These are phyloP conservation scores for Phalaenopsis aphrodite DNA, from an alignment of 106 monocot species.

Conservation along the genomic window DNA sequence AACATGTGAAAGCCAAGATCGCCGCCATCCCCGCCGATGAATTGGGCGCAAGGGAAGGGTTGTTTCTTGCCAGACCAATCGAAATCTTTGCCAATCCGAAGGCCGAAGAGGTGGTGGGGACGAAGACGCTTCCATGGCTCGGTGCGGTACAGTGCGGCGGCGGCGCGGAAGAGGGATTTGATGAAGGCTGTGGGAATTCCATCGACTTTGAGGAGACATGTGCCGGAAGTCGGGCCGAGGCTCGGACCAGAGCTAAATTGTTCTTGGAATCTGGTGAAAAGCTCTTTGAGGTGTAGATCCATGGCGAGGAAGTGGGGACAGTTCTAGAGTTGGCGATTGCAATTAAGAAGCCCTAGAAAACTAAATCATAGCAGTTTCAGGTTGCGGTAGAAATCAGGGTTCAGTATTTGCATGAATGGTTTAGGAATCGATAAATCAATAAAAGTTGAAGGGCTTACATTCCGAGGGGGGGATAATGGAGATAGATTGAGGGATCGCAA, in stretches of 20 bases:
- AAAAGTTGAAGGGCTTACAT: not conserved
- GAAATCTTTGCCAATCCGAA: slow-evolving; percentile 46
- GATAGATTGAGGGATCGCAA: not conserved
- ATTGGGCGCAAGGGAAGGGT: slow-evolving; percentile 44
- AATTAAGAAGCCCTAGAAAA: not conserved
- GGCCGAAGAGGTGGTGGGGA: slow-evolving; percentile 34
- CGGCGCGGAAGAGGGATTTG: slow-evolving; percentile 38
- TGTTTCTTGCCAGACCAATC: slow-evolving; percentile 42
- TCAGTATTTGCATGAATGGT: not conserved
- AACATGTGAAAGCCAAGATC: slow-evolving; percentile 55
- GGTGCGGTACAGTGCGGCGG: slow-evolving; percentile 55
- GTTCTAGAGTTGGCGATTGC: not conserved
- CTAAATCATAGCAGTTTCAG: not conserved
- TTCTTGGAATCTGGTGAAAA: slow-evolving; percentile 44
- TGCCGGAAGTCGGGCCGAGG: slow-evolving; percentile 42
- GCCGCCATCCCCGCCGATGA: slow-evolving; percentile 57
- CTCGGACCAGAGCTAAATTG: slow-evolving; percentile 52
- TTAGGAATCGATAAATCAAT: not conserved
- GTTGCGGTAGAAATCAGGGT: not conserved
- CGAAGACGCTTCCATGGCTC: slow-evolving; percentile 58
- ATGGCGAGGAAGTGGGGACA: slow-evolving; percentile 8
- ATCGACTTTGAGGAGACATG: slow-evolving; percentile 35
- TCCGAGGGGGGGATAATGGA: not conserved
- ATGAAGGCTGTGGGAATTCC: slow-evolving; percentile 31
- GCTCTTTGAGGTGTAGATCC: slow-evolving; percentile 45